Conservation (phyloP, 2,329 filamentous ascomycete genomes). For the Colletotrichum gloeosporioides region DNA sequence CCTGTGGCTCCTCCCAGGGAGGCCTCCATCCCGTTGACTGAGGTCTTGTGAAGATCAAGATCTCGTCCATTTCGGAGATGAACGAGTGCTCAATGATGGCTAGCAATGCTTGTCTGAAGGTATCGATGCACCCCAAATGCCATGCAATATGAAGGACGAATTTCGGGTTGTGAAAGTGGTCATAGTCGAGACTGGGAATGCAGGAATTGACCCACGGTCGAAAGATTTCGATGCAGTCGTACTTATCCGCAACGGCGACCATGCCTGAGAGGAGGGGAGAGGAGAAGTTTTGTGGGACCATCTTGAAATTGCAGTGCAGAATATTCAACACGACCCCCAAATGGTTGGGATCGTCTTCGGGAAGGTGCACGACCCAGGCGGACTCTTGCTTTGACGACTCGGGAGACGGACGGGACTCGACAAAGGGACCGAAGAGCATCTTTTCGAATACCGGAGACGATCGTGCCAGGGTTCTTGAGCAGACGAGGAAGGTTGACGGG, state of each 20-base stretch:
- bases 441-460: conserved; percentile 30
- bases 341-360: conserved; percentile 32
- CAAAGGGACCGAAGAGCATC: conserved; percentile 31
- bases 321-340: conserved; percentile 33
- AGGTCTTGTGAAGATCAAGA: too few relatives aligned
- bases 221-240: too few relatives aligned
- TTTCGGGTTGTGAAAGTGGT: too few relatives aligned
- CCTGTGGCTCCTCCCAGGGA: too few relatives aligned
- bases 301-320: conserved; percentile 30
- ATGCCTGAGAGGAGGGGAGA: conserved; percentile 29
- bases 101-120: neutral
- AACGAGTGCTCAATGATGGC: neutral
- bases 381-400: neutral
- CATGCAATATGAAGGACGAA: too few relatives aligned
- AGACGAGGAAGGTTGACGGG: conserved; percentile 22
- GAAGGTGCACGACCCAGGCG: conserved; percentile 31
- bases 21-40: too few relatives aligned
- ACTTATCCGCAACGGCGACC: conserved; percentile 33
- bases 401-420: conserved; percentile 16
- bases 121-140: too few relatives aligned
- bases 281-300: conserved; percentile 24
- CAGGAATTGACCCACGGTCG: too few relatives aligned
- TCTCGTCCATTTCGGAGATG: too few relatives aligned
- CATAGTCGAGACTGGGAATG: too few relatives aligned
- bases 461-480: conserved; percentile 28